phyloP scores from a whole-genome alignment of 1,139 yeast species.

The Zygosaccharomyces pseudobailii region DNA sequence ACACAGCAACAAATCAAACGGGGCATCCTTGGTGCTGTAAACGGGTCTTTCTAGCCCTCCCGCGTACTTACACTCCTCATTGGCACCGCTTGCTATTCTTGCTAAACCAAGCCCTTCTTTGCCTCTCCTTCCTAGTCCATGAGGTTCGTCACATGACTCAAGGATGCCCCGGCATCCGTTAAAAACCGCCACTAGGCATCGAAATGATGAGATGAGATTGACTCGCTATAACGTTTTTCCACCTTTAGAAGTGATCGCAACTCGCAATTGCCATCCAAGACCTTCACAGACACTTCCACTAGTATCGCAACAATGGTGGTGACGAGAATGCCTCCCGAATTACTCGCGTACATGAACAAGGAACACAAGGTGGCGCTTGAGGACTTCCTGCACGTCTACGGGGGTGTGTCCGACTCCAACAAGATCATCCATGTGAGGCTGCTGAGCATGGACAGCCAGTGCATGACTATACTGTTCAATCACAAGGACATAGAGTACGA shows the following conservation, averaged over 20 bases:
- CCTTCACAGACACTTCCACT: not conserved
- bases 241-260: too few relatives aligned
- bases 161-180: not conserved
- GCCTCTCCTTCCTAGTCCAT: not conserved
- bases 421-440: constrained; percentile 46
- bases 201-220: not conserved
- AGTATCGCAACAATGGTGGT: constrained; percentile 1
- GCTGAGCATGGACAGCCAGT: constrained; percentile 45
- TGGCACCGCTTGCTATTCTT: not conserved
- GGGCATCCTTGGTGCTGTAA: too few relatives aligned
- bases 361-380: constrained; percentile 43
- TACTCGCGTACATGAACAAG: constrained; percentile 24
- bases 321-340: constrained; percentile 11
- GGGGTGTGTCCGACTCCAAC: constrained; percentile 42
- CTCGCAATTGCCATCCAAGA: not conserved
- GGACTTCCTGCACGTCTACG: constrained; percentile 68
- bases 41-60: too few relatives aligned
- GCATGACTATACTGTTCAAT: constrained; percentile 38
- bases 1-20: too few relatives aligned
- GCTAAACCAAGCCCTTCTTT: not conserved
- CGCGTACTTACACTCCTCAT: not conserved
- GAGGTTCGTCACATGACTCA: too few relatives aligned
- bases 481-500: constrained; percentile 49
- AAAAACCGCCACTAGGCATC: not conserved
- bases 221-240: too few relatives aligned